Percentiles rank a stretch among this genome's conserved stretches.
Evolutionary conservation across 352 stramenopile genomes (phyloP).

Genomic region (Peronospora farinosa): DNA sequence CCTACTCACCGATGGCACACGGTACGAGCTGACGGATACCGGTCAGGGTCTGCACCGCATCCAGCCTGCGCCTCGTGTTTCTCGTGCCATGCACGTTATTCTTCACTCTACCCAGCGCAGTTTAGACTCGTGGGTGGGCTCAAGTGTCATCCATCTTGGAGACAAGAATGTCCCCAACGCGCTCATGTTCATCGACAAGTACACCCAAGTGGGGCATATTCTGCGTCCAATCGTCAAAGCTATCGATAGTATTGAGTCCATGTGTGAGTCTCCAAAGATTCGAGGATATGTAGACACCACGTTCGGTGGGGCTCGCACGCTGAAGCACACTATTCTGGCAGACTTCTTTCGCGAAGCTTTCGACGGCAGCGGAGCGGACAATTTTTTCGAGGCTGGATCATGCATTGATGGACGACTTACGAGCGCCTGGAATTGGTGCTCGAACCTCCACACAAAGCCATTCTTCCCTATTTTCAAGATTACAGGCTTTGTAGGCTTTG

Average conservation of each 20-base stretch:
- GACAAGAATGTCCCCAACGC: slow-evolving; percentile 98
- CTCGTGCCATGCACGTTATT: slow-evolving; percentile 92
- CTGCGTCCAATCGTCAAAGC: slow-evolving; percentile 85
- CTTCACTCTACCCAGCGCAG: slow-evolving; percentile 76
- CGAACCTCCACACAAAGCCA: slow-evolving; percentile 87
- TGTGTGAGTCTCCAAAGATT: slow-evolving; percentile 47
- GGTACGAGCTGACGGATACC: slow-evolving; percentile 90
- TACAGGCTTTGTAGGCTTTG: slow-evolving; percentile 93
- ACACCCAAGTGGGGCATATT: slow-evolving; percentile 90
- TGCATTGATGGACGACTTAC: slow-evolving; percentile 96
- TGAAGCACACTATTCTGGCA: slow-evolving; percentile 88
- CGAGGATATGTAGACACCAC: slow-evolving; percentile 58
- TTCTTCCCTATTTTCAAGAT: slow-evolving; percentile 97
- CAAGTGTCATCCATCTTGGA: slow-evolving; percentile 93
- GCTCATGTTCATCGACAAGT: slow-evolving; percentile 98
- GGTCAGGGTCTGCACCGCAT: slow-evolving; percentile 93
- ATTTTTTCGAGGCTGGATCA: slow-evolving; percentile 93
- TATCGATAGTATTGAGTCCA: slow-evolving; percentile 59
- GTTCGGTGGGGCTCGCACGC: slow-evolving; percentile 80
- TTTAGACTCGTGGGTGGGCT: slow-evolving; percentile 88
- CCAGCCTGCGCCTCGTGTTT: slow-evolving; percentile 89
- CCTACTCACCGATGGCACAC: slow-evolving; percentile 62
- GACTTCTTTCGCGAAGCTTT: slow-evolving; percentile 96
- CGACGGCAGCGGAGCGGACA: slow-evolving; percentile 91
- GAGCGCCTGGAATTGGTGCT: slow-evolving; percentile 97